These are phyloP conservation scores for Aspergillus sojae DNA, from an alignment of 2,329 filamentous ascomycete species.

Conservation along the genomic window DNA sequence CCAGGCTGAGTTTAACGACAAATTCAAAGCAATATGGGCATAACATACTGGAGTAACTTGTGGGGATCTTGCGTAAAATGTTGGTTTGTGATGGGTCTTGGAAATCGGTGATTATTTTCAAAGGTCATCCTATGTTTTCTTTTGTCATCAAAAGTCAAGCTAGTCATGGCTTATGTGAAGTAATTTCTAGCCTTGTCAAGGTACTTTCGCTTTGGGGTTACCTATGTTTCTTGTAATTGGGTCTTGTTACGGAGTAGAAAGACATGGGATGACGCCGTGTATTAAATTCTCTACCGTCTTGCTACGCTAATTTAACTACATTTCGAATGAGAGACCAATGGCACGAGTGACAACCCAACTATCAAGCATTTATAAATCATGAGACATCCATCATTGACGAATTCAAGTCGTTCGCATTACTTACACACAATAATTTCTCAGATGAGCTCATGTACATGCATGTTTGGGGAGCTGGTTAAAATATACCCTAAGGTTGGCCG, in stretches of 20 bases:
- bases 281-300: too few species aligned
- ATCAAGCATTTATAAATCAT: not conserved
- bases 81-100: too few species aligned
- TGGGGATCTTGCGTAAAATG: too few species aligned
- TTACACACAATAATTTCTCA: not conserved
- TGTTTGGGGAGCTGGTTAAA: not conserved
- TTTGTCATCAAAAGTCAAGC: too few species aligned
- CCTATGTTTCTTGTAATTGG: too few species aligned
- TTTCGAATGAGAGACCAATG: not conserved
- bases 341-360: not conserved
- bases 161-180: too few species aligned
- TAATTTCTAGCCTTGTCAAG: too few species aligned
- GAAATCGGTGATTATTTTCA: too few species aligned
- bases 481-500: not conserved
- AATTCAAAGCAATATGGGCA: constrained; percentile 39
- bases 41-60: constrained; percentile 11
- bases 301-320: not conserved
- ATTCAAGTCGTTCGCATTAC: not conserved
- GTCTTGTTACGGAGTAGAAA: too few species aligned
- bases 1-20: constrained; percentile 35
- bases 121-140: too few species aligned
- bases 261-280: too few species aligned
- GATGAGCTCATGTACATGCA: not conserved
- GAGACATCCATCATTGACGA: not conserved
- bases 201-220: too few species aligned